Base-by-base conservation (phyloP, 2,329 filamentous ascomycete species). In the Cytospora piceae region DNA sequence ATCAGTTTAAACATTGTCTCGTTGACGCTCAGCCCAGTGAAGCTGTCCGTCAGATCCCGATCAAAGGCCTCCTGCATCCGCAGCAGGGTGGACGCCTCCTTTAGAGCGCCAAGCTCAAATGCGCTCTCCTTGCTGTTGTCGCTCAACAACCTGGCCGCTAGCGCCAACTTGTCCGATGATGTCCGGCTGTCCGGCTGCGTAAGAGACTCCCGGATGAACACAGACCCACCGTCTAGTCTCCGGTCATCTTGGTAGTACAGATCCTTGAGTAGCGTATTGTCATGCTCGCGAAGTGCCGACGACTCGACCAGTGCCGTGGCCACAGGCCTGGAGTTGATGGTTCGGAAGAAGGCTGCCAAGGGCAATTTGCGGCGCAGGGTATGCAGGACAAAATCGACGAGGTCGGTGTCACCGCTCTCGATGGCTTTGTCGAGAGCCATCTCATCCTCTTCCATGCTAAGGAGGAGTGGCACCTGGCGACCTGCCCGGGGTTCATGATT, bases 201-300 rank as follows among this genome's bases (percentile, higher is more conserved):
- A 9, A 99, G 81, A 0, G 94, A 92, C 77, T 99, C 94, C 24
- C 88, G 87, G 17, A 99, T 81, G 66, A 98, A 91, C 2, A 99
- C 87, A 65, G 93, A 91, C 0, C 94, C 91, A 3, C 95, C 93
- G 70, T 98, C 95, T 6, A 93, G 81, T 4, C 94, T 87, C 6
- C 94, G 88, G 75, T 99, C 95, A 72, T 98, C 95, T 78, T 98
- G 95, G 75, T 99, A 99, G 79, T 95, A 99, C 4, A 99, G 82
- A 74, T 98, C 95, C 73, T 98, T 99, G 31, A 99, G 86, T 27
- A 99, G 78, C 0, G 86, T 84, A 72, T 96, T 93, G 72, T 96
- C 90, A 24, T 78, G 80, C 59, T 92, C 87, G 59, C 85, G 82
- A 54, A 79, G 74, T 0, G 95, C 94, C 0, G 90, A 90, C 1